A percentile compares a stretch with the other conserved stretches of the same genome.
Evolutionary conservation across 2,329 filamentous ascomycete genomes (phyloP).

Genomic region (Alternaria infectoria): DNA sequence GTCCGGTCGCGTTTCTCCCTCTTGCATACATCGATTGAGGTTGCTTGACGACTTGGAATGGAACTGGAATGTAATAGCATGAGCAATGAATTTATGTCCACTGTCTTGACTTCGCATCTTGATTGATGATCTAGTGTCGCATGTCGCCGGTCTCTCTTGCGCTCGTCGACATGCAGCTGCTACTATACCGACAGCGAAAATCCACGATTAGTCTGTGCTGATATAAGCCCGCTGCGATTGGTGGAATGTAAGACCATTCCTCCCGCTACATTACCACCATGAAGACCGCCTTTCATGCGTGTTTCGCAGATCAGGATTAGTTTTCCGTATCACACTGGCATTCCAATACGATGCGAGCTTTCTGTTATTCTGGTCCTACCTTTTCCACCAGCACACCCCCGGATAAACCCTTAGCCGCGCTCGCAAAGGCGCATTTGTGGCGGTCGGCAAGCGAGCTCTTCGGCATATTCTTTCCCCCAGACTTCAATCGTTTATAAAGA

Average conservation of each 20-base stretch:
- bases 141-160: not conserved
- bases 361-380: not conserved
- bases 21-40: not conserved
- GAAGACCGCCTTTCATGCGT: not conserved
- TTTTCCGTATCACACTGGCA: no score
- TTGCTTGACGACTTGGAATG: not conserved
- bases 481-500: not conserved
- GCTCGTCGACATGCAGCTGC: not conserved
- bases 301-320: not conserved
- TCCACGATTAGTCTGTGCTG: not conserved
- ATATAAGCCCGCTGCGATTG: not conserved
- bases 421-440: not conserved
- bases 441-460: not conserved
- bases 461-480: not conserved
- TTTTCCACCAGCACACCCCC: not conserved
- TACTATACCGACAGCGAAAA: not conserved
- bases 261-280: not conserved
- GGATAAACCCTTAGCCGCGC: not conserved
- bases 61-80: not conserved
- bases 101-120: not conserved
- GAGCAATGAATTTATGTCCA: not conserved
- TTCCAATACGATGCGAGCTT: no score
- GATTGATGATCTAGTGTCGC: slow-evolving; percentile 6
- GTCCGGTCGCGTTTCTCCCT: not conserved
- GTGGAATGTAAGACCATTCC: not conserved